Conservation (phyloP, 75 land plant genomes). For the Isoetes taiwanensis region DNA sequence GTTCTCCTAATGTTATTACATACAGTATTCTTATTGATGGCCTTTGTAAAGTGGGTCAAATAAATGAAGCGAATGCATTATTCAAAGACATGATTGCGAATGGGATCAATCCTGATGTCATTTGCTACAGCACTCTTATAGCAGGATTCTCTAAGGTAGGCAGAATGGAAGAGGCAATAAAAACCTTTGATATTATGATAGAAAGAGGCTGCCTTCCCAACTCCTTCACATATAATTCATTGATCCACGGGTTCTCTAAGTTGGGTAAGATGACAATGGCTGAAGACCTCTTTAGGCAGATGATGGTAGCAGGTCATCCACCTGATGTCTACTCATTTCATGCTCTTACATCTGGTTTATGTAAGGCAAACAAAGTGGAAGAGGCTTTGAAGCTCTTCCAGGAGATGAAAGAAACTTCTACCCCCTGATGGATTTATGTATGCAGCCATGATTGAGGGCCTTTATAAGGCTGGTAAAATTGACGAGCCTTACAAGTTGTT, state of each 20-base stretch:
- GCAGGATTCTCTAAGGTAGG: no score
- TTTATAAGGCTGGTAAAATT: constrained; percentile 43
- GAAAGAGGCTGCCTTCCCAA: constrained; percentile 30
- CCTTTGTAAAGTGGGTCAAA: constrained; percentile 12
- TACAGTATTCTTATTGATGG: constrained; percentile 46
- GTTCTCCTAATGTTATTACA: constrained; percentile 13
- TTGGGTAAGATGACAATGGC: no score
- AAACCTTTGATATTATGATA: constrained; percentile 31
- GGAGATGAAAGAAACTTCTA: constrained; percentile 5
- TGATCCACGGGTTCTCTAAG: no score
- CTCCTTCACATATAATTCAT: constrained; percentile 44
- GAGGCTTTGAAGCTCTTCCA: constrained; percentile 34
- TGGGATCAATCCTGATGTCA: constrained; percentile 27
- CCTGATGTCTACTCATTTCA: constrained; percentile 36
- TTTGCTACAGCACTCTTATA: constrained; percentile 42
- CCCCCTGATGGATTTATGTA: background rate
- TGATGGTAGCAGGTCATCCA: constrained; percentile 34
- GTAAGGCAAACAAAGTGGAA: constrained; percentile 21
- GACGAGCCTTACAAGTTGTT: no score
- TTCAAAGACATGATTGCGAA: constrained; percentile 14
- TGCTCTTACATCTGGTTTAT: constrained; percentile 26
- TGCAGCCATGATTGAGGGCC: constrained; percentile 24
- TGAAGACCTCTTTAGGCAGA: no score
- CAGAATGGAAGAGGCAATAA: no score
- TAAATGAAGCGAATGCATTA: constrained; percentile 12